Evolutionary conservation across 805 yeast species (phyloP), one percentile per base, ranked within the genome.

Genomic region (Schwanniomyces pseudopolymorphus): DNA sequence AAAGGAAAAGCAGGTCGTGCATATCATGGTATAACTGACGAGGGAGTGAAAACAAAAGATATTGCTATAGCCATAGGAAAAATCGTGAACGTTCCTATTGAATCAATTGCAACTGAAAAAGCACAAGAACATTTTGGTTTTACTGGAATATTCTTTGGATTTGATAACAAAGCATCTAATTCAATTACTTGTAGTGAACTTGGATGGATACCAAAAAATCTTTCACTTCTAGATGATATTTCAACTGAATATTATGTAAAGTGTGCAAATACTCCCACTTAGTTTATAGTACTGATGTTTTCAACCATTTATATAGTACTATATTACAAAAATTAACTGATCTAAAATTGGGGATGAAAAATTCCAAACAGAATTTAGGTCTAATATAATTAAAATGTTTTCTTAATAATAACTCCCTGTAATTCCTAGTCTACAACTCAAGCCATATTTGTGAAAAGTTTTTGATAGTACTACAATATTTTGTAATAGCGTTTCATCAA

Each of bases 1-100:
- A 46, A 46, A 39, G 55, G 45, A 10, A 20, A 19, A n/a, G 40
- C 48, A 13, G 50, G 51, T 3, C 7, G 16, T 10, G 38, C 39
- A 8, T 43, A 45, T 21, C 46, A 46, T 39, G 52, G 44, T 13
- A 54, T 33, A 20, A 44, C 33, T 13, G 69, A 63, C 37, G 43
- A 39, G 8, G 11, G 38, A 8, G 41, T 65, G 14, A 39, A 48
- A 20, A 17, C 51, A 17, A 59, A 60, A 37, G 56, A 48, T 4
- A 58, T 69, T 38, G 61, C 65, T 6, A 56, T 44, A n/a, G 61
- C 65, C 8, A 56, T 44, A 11, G 64, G 59, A 10, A 46, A 57
- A 26, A 47, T 42, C 10, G 21, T 50, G 4, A 39, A 45, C 6
- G 22, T 61, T 3, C 54, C 56, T 5, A 39, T 45, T 3, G 47